These are phyloP conservation scores for Chionographis japonica DNA, from an alignment of 106 monocot genomes.

Conservation along the genomic window DNA sequence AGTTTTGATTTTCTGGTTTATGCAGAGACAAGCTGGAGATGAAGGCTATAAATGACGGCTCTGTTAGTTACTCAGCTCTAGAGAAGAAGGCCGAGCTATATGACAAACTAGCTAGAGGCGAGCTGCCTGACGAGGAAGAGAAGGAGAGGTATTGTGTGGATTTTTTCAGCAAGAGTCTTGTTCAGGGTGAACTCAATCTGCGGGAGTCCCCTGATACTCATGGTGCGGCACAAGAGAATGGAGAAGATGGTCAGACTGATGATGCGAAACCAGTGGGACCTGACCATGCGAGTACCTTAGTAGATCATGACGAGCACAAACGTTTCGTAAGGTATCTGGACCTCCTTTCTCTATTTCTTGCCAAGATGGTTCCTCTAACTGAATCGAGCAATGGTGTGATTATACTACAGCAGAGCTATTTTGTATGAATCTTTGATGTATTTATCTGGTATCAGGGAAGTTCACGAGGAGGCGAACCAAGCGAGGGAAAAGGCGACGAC, in stretches of 20 bases:
- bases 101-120: conserved; percentile 83
- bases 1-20: too few species aligned
- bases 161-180: conserved; percentile 68
- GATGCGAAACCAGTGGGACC: conserved; percentile 39
- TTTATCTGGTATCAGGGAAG: conserved; percentile 52
- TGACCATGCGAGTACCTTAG: conserved; percentile 28
- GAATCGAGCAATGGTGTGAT: too few species aligned
- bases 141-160: conserved; percentile 92
- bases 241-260: conserved; percentile 25
- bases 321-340: conserved; percentile 73
- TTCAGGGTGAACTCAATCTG: conserved; percentile 18
- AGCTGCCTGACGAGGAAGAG: conserved; percentile 91
- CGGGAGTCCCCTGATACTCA: conserved; percentile 17
- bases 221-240: conserved; percentile 15
- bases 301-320: conserved; percentile 80
- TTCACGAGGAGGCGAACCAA: conserved; percentile 85
- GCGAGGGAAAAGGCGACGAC: conserved; percentile 67
- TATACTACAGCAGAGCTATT: too few species aligned
- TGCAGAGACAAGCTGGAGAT: conserved; percentile 91
- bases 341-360: not conserved
- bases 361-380: too few species aligned
- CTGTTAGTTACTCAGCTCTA: conserved; percentile 78
- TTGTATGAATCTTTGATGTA: not conserved
- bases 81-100: conserved; percentile 89
- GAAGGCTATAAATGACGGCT: conserved; percentile 82